Base-by-base conservation (phyloP, 805 yeast genomes). In the Wickerhamomyces sydowiorum region DNA sequence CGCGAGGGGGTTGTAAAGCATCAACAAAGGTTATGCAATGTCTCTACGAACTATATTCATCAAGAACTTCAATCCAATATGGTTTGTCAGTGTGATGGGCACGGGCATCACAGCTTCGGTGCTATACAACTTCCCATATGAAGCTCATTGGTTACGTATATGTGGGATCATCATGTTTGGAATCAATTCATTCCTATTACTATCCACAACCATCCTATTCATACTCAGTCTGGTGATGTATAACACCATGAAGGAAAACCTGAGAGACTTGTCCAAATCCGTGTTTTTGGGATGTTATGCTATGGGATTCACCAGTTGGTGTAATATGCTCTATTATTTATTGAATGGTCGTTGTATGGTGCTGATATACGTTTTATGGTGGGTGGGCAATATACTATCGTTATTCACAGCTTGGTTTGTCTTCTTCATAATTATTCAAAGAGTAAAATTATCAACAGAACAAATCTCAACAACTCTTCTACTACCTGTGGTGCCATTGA, bases 71-170 rank as follows among this genome's bases (percentile, higher is more conserved):
- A 64, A 66, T 29, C 85, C 87, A 1, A 68, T 69, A 7, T 81
- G 80, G 72, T 87, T 81, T 62, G 82, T 84, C 21, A 69, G 78
- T 38, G 75, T 80, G n/a, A 89, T 89, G 96, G 96, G 95, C 2
- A 74, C 82, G 3, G 96, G 96, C 2, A 85, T 88, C 31, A 66
- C 86, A 1, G 66, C 86, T 4, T 58, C 75, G 30, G 64, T 86
- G 4, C 66, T 89, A 29, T 73, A 77, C 58, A 59, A 67, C 27
- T 88, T 82, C 57, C 88, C 96, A 0, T 84, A 76, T 53, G 72
- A 69, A 2, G 73, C 80, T 1, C 58, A 64, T 10, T 82, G 89
- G 88, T 64, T 83, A 28, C 52, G 64, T 35, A 57, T 72, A 3
- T 66, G 80, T 41, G 82, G 88, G 3, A 65, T 75, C 23, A 69